Base-by-base conservation (phyloP, 495 filamentous ascomycete species). In the Lasiosphaeria hispida region DNA sequence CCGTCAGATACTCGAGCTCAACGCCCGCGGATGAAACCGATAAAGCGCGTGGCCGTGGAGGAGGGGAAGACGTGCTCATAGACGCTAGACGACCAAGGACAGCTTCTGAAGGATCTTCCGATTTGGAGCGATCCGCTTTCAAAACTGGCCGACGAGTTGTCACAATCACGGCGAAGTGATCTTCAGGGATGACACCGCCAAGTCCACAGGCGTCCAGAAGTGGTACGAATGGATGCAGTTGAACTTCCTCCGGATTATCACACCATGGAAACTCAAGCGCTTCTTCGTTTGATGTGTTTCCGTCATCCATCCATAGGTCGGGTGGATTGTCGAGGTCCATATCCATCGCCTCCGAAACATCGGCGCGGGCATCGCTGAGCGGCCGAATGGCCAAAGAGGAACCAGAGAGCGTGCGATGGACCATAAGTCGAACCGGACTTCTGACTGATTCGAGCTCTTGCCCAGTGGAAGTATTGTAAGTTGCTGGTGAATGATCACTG, bases 111-210 rank as follows among this genome's bases (percentile, higher is more conserved):
- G 63, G 65, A 14, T 65, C 62, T 38, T 67, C 64, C 6, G 66
- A 68, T 7, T 23, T 44, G 10, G 63, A 39, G 0, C 53, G 53
- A 40, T 39, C 34, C 7, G 53, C 42, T 10, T 51, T 2, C 35
- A 60, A 41, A 42, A 59, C 72, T 3, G 71, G 69, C 19, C 82
- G 77, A 14, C 75, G 73, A 2, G 80, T 81, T 35, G 74, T 66
- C 5, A 88, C 83, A 15, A 76, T 62, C 30, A 89, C 69, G 4
- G 76, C 69, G 63, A 90, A 90, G 60, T 90, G 83, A 67, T 91
- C 87, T 41, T 82, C 80, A 1, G 86, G 86, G 44, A 75, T 77
- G 15, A 87, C 80, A 35, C 84, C 85, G 18, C 86, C 85, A 15
- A 89, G 62, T 10, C 87, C 87, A 49, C 83, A 86, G 3, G 82